Base-by-base conservation (phyloP, 106 monocot genomes). In the Dioscorea zingiberensis region DNA sequence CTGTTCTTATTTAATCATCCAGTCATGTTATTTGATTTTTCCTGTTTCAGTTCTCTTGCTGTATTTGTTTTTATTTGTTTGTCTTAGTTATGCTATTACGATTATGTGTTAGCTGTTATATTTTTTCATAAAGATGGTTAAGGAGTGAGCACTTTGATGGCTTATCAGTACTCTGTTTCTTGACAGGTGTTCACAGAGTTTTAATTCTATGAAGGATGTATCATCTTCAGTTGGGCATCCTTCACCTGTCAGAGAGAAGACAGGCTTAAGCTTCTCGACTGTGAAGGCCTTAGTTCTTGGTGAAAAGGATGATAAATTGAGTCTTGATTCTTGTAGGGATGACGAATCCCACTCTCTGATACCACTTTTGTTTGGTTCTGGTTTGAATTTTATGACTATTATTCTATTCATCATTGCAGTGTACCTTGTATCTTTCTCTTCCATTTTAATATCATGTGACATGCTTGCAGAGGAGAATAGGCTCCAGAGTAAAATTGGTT, bases 201-300 rank as follows among this genome's bases (percentile, higher is more conserved):
- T 69, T 66, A 83, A 59, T 67, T 83, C 88, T 64, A 80, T 85
- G 54, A 88, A 62, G 62, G 80, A 93, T 77, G 55, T 83, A 30
- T 58, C 68, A 62, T 66, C 55, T 55, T 54, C 61, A 68, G 63
- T 22, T 51, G 72, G 61, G 19, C 73, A 80, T 81, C 54, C 77
- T 71, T 75, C 73, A 68, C 60, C 60, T 23, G 25, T 70, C 3
- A 87, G 71, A 55, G 93, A 88, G 49, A 93, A 83, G 64, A 22
- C 69, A 14, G 38, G 38, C 38, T 38, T 38, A 38, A 38, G 38
- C 10, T 85, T 93, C 55, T 81, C 85, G 67, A 76, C 63, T 55
- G 83, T 93, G 30, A 93, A 89, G 63, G 85, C 85, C 63, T 51
- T 93, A 54, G 80, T 93, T 53, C 75, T 73, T 68, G 72, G 89